Conservation (phyloP, 1,284 basidiomycete species). For the Ceratobasidium sp. region DNA sequence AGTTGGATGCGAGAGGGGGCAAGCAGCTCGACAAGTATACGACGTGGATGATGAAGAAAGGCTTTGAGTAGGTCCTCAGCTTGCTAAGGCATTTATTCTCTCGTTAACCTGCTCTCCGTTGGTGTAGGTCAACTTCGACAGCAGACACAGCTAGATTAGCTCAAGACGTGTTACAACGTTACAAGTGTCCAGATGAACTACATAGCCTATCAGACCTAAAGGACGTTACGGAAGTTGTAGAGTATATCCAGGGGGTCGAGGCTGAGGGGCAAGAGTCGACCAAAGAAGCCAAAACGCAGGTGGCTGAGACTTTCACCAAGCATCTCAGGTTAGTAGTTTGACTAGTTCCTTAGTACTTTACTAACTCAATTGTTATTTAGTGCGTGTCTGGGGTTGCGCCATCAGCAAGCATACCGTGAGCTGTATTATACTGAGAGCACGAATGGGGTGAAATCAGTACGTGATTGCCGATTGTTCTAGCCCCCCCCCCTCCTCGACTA, state of each 20-base stretch:
- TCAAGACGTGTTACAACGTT: conserved; percentile 1
- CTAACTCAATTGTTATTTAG: not conserved
- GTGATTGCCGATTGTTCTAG: not conserved
- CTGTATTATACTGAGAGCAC: conserved; percentile 23
- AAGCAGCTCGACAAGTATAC: conserved; percentile 33
- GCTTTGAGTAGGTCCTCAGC: conserved; percentile 23
- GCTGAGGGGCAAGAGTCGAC: not conserved
- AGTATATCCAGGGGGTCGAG: not conserved
- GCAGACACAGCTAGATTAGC: not conserved
- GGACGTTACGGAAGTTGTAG: not conserved
- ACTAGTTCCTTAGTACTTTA: not conserved
- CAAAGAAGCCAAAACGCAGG: not conserved
- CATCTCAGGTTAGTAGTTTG: conserved; percentile 6
- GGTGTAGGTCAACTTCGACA: conserved; percentile 1
- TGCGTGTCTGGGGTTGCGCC: not conserved
- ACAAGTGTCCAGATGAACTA: too few relatives aligned
- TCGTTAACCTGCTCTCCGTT: not conserved
- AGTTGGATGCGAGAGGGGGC: conserved; percentile 20
- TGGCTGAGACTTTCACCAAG: not conserved
- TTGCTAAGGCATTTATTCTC: not conserved
- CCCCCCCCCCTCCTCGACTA: not conserved
- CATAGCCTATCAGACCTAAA: not conserved
- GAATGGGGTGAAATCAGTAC: conserved; percentile 29
- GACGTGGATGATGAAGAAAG: conserved; percentile 38
- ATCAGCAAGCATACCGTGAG: conserved; percentile 1